Evolutionary conservation across 176 grass and related monocot genomes (phyloP).

Genomic region (Juncus inflexus): DNA sequence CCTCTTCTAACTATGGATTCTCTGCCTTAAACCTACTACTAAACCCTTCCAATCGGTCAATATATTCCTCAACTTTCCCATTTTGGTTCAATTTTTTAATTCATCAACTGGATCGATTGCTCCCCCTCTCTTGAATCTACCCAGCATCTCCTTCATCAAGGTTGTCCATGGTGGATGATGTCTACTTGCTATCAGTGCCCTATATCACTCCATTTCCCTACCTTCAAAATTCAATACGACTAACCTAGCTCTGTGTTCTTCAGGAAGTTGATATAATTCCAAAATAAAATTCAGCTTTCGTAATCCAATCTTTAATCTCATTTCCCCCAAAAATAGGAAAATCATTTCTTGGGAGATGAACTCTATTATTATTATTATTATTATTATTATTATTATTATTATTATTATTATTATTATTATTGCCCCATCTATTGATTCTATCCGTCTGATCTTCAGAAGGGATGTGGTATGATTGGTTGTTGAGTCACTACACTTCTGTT

Average conservation of each 20-base stretch:
- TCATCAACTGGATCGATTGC: neutral
- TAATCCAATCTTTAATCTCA: neutral
- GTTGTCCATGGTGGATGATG: neutral
- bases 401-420: too few relatives aligned
- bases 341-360: too few relatives aligned
- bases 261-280: neutral
- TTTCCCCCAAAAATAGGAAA: neutral
- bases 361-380: too few relatives aligned
- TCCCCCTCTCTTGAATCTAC: neutral
- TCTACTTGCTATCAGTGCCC: neutral
- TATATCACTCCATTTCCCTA: neutral
- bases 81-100: neutral
- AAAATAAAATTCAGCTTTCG: neutral
- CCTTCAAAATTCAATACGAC: neutral
- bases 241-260: neutral
- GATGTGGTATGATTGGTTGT: too few relatives aligned
- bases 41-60: neutral
- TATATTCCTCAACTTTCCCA: neutral
- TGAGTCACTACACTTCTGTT: too few relatives aligned
- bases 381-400: too few relatives aligned
- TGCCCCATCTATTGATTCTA: too few relatives aligned
- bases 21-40: too few relatives aligned
- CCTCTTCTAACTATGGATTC: neutral
- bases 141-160: neutral
- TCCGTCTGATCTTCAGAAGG: too few relatives aligned